These are phyloP conservation scores for Hippophae tibetana DNA, from an alignment of 306 rosid species.

Conservation along the genomic window DNA sequence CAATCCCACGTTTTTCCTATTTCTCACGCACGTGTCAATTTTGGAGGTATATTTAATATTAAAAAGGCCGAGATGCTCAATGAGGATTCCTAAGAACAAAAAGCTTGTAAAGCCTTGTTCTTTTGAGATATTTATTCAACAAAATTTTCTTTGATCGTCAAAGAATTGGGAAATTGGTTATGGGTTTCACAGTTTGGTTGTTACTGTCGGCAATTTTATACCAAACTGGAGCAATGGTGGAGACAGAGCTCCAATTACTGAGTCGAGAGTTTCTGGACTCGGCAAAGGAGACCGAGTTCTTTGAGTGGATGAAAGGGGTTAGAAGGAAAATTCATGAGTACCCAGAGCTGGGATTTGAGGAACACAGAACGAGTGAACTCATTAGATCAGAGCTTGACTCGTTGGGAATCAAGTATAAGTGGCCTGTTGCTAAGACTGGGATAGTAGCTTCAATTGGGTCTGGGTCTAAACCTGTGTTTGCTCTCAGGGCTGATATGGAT, in stretches of 20 bases:
- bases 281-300: constrained; percentile 25
- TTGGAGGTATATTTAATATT: too few relatives aligned
- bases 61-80: too few relatives aligned
- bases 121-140: too few relatives aligned
- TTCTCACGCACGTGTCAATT: too few relatives aligned
- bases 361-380: constrained; percentile 35
- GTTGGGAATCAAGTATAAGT: constrained; percentile 27
- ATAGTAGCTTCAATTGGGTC: constrained; percentile 28
- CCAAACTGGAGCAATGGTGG: not conserved
- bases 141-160: too few relatives aligned
- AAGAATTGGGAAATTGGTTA: too few relatives aligned
- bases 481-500: constrained; percentile 42
- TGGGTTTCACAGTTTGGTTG: too few relatives aligned
- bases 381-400: constrained; percentile 36
- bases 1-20: too few relatives aligned
- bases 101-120: too few relatives aligned
- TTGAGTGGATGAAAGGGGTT: constrained; percentile 31
- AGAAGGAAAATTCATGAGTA: constrained; percentile 33
- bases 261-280: constrained; percentile 17
- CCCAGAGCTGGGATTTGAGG: constrained; percentile 42
- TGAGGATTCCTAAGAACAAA: too few relatives aligned
- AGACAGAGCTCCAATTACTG: constrained; percentile 21
- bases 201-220: too few relatives aligned
- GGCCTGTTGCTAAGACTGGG: constrained; percentile 39
- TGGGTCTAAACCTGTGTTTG: constrained; percentile 25